Evolutionary conservation across 2,329 filamentous ascomycete species (phyloP), one percentile per base, ranked within the genome.

Genomic region (Fonsecaea erecta): DNA sequence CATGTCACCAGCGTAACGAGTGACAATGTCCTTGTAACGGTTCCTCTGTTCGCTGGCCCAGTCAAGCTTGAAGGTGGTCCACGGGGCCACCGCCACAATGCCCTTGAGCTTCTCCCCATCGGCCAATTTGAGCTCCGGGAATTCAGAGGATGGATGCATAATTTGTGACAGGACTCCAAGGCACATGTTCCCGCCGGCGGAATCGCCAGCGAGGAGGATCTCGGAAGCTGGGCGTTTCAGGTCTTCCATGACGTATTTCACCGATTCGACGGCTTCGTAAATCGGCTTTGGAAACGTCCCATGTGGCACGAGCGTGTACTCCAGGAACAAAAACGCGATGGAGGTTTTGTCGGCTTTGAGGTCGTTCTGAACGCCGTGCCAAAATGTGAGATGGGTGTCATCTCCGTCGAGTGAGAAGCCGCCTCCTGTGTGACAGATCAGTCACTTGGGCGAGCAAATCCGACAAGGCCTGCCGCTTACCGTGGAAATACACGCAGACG

Each of bases 71-170:
- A 88, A 83, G 0, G 80, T 80, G 1, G 81, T 77, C 86, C 87
- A 89, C 0, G 87, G 86, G 0, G 81, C 83, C 62, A 89, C 81
- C 6, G 88, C 77, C 7, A 87, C 71, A 0, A 81, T 79, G 2
- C 80, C 85, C 1, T 79, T 79, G 16, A 88, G 61, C 51, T 64
- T 67, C 5, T 70, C 65, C 0, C 76, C 60, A 12, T 70, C 63
- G 3, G 86, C 79, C 16, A 71, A 21, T 11, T 60, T 62, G 60
- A 71, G 52, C 28, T 64, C 48, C 14, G 69, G 69, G 12, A 71
- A 46, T 0, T 82, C 77, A 0, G 84, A 79, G 65, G 88, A 86
- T 0, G 86, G 85, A 71, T 89, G 86, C 63, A 66, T 63, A 9
- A 68, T 53, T 12, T 70, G 70, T 9, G 68, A 69, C n/a, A 72